phyloP scores from a whole-genome alignment of 768 basidiomycete genomes.

The Sporobolomyces roseus region DNA sequence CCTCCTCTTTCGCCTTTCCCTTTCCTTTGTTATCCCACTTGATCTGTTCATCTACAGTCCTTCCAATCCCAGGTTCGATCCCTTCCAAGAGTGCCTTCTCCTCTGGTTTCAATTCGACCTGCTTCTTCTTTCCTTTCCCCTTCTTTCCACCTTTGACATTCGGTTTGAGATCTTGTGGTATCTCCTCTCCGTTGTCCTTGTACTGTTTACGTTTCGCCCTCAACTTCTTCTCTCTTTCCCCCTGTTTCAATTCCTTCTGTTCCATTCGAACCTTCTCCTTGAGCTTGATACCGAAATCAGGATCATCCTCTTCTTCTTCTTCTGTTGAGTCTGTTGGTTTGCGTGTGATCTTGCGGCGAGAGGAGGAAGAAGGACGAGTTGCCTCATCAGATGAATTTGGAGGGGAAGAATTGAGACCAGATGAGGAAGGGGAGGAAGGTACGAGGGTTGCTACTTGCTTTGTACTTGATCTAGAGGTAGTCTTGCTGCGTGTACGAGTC shows the following conservation, averaged over 20 bases:
- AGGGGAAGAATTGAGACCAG: neutral
- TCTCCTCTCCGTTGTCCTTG: neutral
- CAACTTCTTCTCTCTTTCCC: neutral
- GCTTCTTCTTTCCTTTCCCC: neutral
- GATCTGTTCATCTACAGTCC: neutral
- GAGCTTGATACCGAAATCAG: constrained; percentile 13
- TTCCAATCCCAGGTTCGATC: neutral
- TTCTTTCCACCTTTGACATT: neutral
- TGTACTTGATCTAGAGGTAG: neutral
- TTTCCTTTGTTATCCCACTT: neutral
- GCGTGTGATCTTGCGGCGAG: too few relatives aligned
- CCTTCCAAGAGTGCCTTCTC: constrained; percentile 1
- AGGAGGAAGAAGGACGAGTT: neutral
- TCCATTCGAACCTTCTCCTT: neutral
- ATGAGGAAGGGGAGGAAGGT: neutral
- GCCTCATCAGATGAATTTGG: neutral
- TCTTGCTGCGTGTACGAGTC: neutral
- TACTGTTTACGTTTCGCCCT: neutral
- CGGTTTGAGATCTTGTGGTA: neutral
- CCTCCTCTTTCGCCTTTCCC: neutral
- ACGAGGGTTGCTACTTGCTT: neutral
- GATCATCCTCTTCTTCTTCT: constrained; percentile 10
- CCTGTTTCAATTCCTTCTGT: neutral
- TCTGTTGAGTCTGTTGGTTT: neutral
- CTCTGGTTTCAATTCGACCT: constrained; percentile 5